Base-by-base conservation (phyloP, 306 rosid species). In the Cucumis melo region DNA sequence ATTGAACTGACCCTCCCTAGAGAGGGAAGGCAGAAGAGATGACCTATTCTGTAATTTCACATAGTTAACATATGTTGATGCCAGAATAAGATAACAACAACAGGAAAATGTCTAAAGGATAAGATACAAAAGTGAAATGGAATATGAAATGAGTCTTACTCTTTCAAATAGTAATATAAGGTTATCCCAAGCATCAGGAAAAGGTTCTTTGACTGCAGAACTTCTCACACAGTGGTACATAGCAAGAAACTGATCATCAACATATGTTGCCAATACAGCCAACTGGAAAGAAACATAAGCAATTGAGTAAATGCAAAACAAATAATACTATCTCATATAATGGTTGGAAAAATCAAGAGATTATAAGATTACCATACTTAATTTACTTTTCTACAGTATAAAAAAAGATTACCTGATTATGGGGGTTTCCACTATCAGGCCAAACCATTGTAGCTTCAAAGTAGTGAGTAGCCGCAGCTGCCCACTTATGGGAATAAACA, bases 391-490 rank as follows among this genome's bases (percentile, higher is more conserved):
- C 16, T 9, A 1, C 3, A 2, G 76, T 50, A 50, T 15, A 9
- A 16, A 29, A 36, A 10, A 60, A 3, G 44, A 5, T 58, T 78
- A 94, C 99, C 96, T 92, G 99, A 89, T 94, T 94, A 39, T 94
- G 99, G 4, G 99, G 96, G 68, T 89, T 92, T 51, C 99, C 99
- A 78, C 97, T 90, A 71, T 94, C 92, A 62, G 97, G 97, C 99
- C 93, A 94, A 78, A 89, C 85, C 84, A 84, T 86, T 59, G 98
- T 80, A 66, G 99, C 96, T 87, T 88, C 93, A 87, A 94, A 77
- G 85, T 94, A 95, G 84, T 90, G 87, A 20, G 88, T 75, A 61
- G 99, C 99, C 50, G 99, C 93, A 84, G 83, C 84, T n/a, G 94
- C 87, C 99, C 99, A 95, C 78, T 90, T 88, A 36, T 81, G 96